phyloP scores from a whole-genome alignment of 1,284 basidiomycete species.

The Lignosus rhinocerotis region DNA sequence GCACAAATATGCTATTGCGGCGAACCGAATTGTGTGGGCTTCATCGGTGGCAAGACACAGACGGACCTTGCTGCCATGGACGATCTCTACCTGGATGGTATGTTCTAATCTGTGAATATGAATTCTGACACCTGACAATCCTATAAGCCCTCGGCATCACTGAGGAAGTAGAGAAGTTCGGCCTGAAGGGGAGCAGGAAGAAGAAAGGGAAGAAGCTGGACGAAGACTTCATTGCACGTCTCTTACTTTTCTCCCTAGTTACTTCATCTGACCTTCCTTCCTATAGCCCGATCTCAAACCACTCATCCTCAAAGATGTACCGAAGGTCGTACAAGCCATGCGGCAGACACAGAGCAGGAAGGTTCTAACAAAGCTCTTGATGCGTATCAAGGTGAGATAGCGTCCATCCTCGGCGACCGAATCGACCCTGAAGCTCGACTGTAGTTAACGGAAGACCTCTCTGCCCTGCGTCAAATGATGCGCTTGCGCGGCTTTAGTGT shows the following conservation, averaged over 20 bases:
- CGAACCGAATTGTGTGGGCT: conserved; percentile 94
- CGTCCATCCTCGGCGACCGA: background rate
- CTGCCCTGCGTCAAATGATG: conserved; percentile 84
- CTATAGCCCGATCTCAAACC: conserved; percentile 71
- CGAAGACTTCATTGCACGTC: conserved; percentile 83
- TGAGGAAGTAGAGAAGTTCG: conserved; percentile 83
- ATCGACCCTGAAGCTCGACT: conserved; percentile 3
- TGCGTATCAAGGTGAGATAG: conserved; percentile 75
- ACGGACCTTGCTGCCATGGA: conserved; percentile 95
- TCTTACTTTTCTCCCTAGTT: background rate
- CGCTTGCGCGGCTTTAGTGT: conserved; percentile 92
- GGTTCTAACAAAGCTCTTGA: conserved; percentile 83
- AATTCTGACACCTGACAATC: background rate
- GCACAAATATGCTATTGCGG: conserved; percentile 96
- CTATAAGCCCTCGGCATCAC: conserved; percentile 87
- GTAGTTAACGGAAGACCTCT: conserved; percentile 83
- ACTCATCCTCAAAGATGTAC: conserved; percentile 78
- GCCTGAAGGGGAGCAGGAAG: conserved; percentile 87
- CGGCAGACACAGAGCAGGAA: conserved; percentile 87
- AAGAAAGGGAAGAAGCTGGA: conserved; percentile 92
- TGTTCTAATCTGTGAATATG: background rate
- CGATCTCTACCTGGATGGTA: conserved; percentile 92
- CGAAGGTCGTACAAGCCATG: conserved; percentile 90
- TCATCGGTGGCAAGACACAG: conserved; percentile 97
- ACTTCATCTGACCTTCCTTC: background rate